Percentiles rank a stretch among this genome's conserved stretches.
Evolutionary conservation across 768 basidiomycete genomes (phyloP).

Genomic region (Filobasidium wieringae): DNA sequence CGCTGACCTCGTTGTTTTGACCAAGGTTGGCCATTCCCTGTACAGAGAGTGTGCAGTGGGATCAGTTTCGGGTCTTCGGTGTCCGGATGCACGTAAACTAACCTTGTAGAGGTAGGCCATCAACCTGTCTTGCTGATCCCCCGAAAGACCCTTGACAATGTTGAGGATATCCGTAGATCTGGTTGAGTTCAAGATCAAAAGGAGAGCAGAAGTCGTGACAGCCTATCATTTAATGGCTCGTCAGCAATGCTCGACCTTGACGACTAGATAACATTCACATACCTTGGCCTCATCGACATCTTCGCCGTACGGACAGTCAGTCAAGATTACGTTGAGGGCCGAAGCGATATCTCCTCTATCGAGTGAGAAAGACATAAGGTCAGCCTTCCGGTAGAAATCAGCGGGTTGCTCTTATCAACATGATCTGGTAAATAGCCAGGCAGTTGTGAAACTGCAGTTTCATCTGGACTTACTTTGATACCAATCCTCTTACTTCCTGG

Average conservation of each 20-base stretch:
- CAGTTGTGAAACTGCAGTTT: neutral
- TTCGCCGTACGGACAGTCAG: conserved; percentile 77
- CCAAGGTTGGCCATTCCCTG: conserved; percentile 63
- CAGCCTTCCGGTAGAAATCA: neutral
- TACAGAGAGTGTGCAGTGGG: neutral
- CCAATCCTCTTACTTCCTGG: conserved; percentile 54
- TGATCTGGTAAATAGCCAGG: neutral
- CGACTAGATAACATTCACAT: conserved; percentile 14
- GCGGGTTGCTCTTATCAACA: neutral
- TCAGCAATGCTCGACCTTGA: neutral
- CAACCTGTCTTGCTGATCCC: conserved; percentile 53
- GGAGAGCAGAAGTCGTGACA: conserved; percentile 62
- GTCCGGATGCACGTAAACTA: neutral
- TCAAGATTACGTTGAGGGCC: conserved; percentile 59
- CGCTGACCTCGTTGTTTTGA: conserved; percentile 50
- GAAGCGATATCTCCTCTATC: conserved; percentile 62
- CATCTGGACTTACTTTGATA: conserved; percentile 54
- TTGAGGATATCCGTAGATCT: conserved; percentile 71
- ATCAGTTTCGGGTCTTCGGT: neutral
- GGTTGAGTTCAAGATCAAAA: conserved; percentile 86
- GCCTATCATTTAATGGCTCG: conserved; percentile 44
- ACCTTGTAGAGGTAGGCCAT: conserved; percentile 96
- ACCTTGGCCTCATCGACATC: conserved; percentile 86
- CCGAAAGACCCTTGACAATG: conserved; percentile 54
- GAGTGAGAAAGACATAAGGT: neutral